Evolutionary conservation across 2,329 filamentous ascomycete genomes (phyloP).

Genomic region (Fusarium bulbicola): DNA sequence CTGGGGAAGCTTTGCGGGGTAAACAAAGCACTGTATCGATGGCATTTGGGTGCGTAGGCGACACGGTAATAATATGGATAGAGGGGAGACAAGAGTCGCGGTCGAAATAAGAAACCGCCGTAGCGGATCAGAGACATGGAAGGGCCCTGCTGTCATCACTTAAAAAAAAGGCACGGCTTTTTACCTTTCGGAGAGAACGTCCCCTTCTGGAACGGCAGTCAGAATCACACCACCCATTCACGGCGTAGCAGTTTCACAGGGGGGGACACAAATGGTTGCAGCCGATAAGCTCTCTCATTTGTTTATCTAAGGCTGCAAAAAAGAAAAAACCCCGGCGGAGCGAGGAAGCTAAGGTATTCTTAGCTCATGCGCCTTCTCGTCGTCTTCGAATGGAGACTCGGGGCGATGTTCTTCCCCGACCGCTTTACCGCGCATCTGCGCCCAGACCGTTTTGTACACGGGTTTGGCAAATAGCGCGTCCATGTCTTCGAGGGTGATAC

Average conservation of each 20-base stretch:
- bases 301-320: conserved; percentile 17
- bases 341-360: conserved; percentile 28
- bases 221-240: conserved; percentile 21
- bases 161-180: conserved; percentile 1
- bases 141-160: conserved; percentile 19
- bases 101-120: conserved; percentile 9
- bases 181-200: background rate
- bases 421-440: conserved; percentile 33
- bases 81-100: background rate
- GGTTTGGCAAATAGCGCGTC: conserved; percentile 48
- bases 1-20: conserved; percentile 29
- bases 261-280: background rate
- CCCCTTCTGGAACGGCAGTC: conserved; percentile 23
- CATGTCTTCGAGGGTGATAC: conserved; percentile 58
- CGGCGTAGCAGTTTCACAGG: background rate
- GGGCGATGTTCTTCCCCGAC: conserved; percentile 31
- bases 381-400: conserved; percentile 35
- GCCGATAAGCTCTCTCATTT: conserved; percentile 15
- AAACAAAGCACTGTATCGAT: background rate
- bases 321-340: conserved; percentile 4
- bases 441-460: conserved; percentile 47
- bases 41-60: rapidly evolving
- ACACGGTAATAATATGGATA: background rate
- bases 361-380: conserved; percentile 32
- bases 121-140: conserved; percentile 1